phyloP scores from a whole-genome alignment of 1,284 basidiomycete species.

The Violaceomyces palustris region DNA sequence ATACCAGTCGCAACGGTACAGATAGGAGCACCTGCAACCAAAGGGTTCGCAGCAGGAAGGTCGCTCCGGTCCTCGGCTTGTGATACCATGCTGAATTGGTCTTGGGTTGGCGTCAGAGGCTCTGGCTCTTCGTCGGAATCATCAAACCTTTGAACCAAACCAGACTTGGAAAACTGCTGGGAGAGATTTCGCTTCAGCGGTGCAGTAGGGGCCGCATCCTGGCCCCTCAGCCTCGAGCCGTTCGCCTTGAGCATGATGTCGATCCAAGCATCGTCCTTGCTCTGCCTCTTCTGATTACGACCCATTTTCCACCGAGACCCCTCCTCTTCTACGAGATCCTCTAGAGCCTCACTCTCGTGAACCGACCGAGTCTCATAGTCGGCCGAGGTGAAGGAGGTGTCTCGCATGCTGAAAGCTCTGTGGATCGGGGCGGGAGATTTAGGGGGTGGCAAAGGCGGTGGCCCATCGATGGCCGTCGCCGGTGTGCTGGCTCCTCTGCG shows the following conservation, averaged over 20 bases:
- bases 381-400: conserved; percentile 27
- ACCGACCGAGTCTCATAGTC: conserved; percentile 41
- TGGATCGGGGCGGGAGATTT: too few relatives aligned
- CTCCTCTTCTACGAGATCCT: neutral
- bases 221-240: conserved; percentile 20
- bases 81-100: too few relatives aligned
- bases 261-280: conserved; percentile 34
- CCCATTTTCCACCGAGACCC: neutral
- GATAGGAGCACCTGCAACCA: too few relatives aligned
- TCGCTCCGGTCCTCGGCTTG: too few relatives aligned
- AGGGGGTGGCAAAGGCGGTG: conserved; percentile 3
- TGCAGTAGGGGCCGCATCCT: conserved; percentile 10
- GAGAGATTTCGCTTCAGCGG: conserved; percentile 3
- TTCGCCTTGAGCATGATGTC: conserved; percentile 32
- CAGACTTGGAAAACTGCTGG: too few relatives aligned
- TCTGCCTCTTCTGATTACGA: conserved; percentile 5
- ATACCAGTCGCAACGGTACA: too few relatives aligned
- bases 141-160: too few relatives aligned
- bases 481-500: too few relatives aligned
- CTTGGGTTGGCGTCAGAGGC: too few relatives aligned
- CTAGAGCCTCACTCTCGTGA: conserved; percentile 9
- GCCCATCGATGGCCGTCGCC: neutral
- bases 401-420: conserved; percentile 1
- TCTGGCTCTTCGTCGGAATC: too few relatives aligned
- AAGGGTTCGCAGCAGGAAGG: too few relatives aligned